Base-by-base conservation (phyloP, 108 stramenopile genomes). In the Pseudonitzschia multiseries region DNA sequence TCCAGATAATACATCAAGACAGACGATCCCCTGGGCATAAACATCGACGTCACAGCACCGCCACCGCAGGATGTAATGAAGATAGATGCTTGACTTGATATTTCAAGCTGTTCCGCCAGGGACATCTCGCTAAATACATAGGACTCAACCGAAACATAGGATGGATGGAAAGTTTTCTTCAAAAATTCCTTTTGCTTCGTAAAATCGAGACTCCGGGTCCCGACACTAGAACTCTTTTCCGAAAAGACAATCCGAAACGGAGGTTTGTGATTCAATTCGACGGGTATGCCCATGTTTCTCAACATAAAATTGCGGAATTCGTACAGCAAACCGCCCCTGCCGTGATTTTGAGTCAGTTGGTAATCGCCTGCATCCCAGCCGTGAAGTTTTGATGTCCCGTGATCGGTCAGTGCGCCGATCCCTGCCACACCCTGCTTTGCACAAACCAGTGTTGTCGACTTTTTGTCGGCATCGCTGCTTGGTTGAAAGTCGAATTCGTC, bases 301-400 rank as follows among this genome's bases (percentile, higher is more conserved):
- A 88, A 27, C 81, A 85, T 79, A 48, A 69, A 88, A 57, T 82
- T 77, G 32, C 84, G 83, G 75, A 88, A 88, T 26, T 81, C 78
- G 60, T 78, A 80, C 48, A 88, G 40, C 67, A 71, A 50, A 0
- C 74, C 79, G 59, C 87, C 87, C 46, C 84, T 69, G 44, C 84
- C 84, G 69, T 75, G 70, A 28, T 85, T 85, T 56, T 82, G 80
- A 6, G 83, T 82, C 22, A 66, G 44, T 65, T 76, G 41, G 62
- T 81, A 88, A 60, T 88, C 87, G 20, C 68, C 48, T 24, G 73
- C 60, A 12, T 81, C 74, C 84, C 85, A 84, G 44, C 88, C 88
- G 74, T 89, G 88, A 1, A 75, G 51, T 59, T 86, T 86, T 17
- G 44, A 70, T 8, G 75, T 57, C 31, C 86, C 86, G 65, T 87